Conservation (phyloP, 169 alveolate genomes). For the Plasmodium gaboni region DNA sequence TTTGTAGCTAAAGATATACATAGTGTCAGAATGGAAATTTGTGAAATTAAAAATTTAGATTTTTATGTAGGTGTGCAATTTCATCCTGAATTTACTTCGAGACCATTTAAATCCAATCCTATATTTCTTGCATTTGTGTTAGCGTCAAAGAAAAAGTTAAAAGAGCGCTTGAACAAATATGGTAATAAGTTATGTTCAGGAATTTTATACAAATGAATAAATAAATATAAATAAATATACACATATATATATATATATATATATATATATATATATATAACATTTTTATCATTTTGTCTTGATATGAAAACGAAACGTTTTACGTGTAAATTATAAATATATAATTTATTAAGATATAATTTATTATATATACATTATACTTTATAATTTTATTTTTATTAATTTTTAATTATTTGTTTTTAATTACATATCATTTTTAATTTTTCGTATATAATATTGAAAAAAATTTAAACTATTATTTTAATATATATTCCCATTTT, state of each 20-base stretch:
- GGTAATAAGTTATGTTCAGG: constrained; percentile 83
- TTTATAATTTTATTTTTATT: too few relatives aligned
- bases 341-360: too few relatives aligned
- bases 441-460: too few relatives aligned
- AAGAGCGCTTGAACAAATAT: constrained; percentile 78
- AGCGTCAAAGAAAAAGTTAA: constrained; percentile 86
- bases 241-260: background rate
- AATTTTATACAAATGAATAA: constrained; percentile 46
- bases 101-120: constrained; percentile 92
- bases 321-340: too few relatives aligned
- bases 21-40: constrained; percentile 92
- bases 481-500: too few relatives aligned
- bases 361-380: too few relatives aligned
- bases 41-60: constrained; percentile 91
- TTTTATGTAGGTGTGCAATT: constrained; percentile 95
- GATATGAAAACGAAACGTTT: too few relatives aligned
- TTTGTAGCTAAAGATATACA: constrained; percentile 92
- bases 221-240: background rate
- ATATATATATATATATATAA: background rate
- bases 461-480: too few relatives aligned
- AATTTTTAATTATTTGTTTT: too few relatives aligned
- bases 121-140: constrained; percentile 88
- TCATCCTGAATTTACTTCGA: constrained; percentile 96
- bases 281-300: too few relatives aligned
- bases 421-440: too few relatives aligned